Conservation (phyloP, 2,329 filamentous ascomycete genomes). For the Pseudogymnoascus sp. region DNA sequence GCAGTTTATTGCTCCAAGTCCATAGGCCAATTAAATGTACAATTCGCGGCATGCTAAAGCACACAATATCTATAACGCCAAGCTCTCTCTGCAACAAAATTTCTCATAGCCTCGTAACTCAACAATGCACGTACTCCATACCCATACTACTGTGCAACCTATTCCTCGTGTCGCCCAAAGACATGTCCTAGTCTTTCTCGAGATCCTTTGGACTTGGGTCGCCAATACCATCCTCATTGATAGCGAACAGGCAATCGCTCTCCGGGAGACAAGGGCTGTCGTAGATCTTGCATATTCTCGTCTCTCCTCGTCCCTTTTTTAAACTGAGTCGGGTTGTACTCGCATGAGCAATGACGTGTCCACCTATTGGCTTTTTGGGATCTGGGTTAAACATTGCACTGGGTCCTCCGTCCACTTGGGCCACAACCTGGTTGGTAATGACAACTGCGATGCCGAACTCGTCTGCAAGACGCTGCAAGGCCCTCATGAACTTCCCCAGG, state of each 20-base stretch:
- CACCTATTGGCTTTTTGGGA: slow-evolving; percentile 97
- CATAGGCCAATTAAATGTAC: slow-evolving; percentile 6
- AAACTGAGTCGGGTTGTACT: slow-evolving; percentile 90
- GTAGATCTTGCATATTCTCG: slow-evolving; percentile 97
- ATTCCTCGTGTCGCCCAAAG: background rate
- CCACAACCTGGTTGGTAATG: slow-evolving; percentile 97
- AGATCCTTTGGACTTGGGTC: slow-evolving; percentile 93
- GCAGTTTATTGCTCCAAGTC: background rate
- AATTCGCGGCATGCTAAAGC: background rate
- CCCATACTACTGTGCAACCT: background rate
- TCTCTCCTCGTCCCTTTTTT: slow-evolving; percentile 93
- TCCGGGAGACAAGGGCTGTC: slow-evolving; percentile 96
- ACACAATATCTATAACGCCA: slow-evolving; percentile 6
- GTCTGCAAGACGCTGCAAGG: slow-evolving; percentile 66
- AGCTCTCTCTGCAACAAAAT: background rate
- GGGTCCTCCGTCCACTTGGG: slow-evolving; percentile 92
- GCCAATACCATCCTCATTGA: slow-evolving; percentile 92
- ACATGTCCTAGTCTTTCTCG: slow-evolving; percentile 57
- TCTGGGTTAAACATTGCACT: slow-evolving; percentile 99
- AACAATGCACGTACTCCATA: background rate
- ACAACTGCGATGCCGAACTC: slow-evolving; percentile 96
- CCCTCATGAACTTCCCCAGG: slow-evolving; percentile 81
- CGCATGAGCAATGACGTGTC: slow-evolving; percentile 97
- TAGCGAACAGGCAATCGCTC: slow-evolving; percentile 93
- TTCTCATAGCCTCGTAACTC: slow-evolving; percentile 7